phyloP scores from a whole-genome alignment of 2,329 filamentous ascomycete species.

The Paecilomyces sp. region DNA sequence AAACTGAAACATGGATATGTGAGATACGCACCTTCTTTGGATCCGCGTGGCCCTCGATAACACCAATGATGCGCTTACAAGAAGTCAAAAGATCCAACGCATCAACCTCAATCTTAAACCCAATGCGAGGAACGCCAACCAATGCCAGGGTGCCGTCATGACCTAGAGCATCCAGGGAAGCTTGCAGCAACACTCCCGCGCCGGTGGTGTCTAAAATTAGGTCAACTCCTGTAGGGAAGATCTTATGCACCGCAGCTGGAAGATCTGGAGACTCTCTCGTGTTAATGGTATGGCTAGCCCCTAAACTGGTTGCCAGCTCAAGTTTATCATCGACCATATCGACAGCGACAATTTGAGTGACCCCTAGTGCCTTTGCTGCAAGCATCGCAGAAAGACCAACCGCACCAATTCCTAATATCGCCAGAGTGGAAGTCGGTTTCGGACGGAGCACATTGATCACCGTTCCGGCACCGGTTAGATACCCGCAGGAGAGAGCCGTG shows the following conservation, averaged over 20 bases:
- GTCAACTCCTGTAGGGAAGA: conserved; percentile 19
- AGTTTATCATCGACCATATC: conserved; percentile 39
- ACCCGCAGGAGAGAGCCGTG: conserved; percentile 24
- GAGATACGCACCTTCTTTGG: not conserved
- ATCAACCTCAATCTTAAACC: conserved; percentile 17
- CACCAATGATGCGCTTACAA: conserved; percentile 24
- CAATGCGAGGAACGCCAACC: conserved; percentile 25
- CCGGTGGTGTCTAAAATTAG: conserved; percentile 27
- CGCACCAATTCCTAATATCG: conserved; percentile 23
- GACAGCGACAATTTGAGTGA: conserved; percentile 34
- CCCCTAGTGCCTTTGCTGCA: conserved; percentile 13
- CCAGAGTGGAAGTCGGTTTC: conserved; percentile 11
- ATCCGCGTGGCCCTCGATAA: conserved; percentile 21
- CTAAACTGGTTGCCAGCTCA: conserved; percentile 36
- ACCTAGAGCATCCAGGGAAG: conserved; percentile 20
- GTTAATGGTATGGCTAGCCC: conserved; percentile 38
- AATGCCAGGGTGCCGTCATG: conserved; percentile 23
- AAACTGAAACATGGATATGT: not conserved
- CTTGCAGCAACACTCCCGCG: conserved; percentile 17
- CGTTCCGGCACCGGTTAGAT: conserved; percentile 26
- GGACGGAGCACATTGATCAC: conserved; percentile 22
- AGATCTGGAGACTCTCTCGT: conserved; percentile 20
- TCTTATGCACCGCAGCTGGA: conserved; percentile 17
- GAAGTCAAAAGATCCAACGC: conserved; percentile 15
- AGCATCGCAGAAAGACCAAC: conserved; percentile 14